These are phyloP conservation scores for Kuraishia hungarica DNA, from an alignment of 805 yeast species.

Conservation along the genomic window DNA sequence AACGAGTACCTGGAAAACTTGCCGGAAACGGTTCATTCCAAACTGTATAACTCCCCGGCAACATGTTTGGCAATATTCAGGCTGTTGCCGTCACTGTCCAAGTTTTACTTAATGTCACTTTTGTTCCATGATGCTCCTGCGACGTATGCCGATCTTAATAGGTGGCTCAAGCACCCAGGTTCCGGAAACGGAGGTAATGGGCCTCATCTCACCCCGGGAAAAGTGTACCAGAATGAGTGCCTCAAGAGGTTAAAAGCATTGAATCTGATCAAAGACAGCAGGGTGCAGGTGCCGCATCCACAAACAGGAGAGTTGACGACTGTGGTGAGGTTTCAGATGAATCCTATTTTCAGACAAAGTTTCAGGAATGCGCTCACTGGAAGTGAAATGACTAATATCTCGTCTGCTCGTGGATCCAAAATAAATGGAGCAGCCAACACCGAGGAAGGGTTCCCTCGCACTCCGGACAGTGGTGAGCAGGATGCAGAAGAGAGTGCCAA, in stretches of 20 bases:
- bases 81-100: constrained; percentile 81
- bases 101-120: constrained; percentile 81
- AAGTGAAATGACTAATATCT: constrained; percentile 25
- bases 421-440: too few species aligned
- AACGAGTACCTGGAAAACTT: constrained; percentile 85
- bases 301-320: constrained; percentile 22
- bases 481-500: too few species aligned
- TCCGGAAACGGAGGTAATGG: constrained; percentile 18
- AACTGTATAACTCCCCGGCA: constrained; percentile 83
- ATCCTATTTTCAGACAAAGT: constrained; percentile 66
- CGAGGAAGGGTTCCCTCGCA: background rate
- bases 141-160: constrained; percentile 55
- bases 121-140: constrained; percentile 73
- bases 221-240: constrained; percentile 63
- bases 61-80: constrained; percentile 92
- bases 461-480: background rate
- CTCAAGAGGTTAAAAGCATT: constrained; percentile 66
- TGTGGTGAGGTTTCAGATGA: constrained; percentile 36
- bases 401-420: constrained; percentile 2
- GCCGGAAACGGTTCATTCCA: constrained; percentile 77
- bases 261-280: constrained; percentile 61
- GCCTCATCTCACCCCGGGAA: constrained; percentile 19
- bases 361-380: constrained; percentile 84
- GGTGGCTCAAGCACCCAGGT: constrained; percentile 51
- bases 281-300: constrained; percentile 23